Evolutionary conservation across 148 eudicot species (phyloP), one percentile per base, ranked within the genome.

Genomic region (Amaranthus hypochondriacus): DNA sequence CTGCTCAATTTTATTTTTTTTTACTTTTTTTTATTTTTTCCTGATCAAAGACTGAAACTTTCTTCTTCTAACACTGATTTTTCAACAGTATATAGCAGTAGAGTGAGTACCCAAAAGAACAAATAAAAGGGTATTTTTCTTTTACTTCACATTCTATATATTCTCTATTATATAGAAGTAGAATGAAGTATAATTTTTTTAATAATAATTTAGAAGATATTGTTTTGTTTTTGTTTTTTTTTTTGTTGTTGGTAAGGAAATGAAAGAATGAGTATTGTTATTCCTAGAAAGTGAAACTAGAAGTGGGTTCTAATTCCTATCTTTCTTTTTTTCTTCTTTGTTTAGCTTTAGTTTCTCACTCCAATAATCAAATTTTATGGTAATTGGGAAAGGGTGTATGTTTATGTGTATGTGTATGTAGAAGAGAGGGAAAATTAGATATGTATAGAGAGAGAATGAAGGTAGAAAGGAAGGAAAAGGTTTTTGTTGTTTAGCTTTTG

Each of bases 401-500:
- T 10, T 4, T 43, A 6, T 11, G 62, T 18, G 42, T 0, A 13
- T 11, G 18, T 10, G 13, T 43, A 6, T 11, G 48, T 11, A 8
- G 46, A 13, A 46, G 6, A 11, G 47, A 11, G 66, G 47, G 48
- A 56, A 5, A 14, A 39, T 39, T 14, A 56, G 44, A 57, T 6
- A 9, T 2, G 65, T 6, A 9, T 2, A 48, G 62, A 46, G 52
- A 11, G 10, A 59, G 44, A 61, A 48, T 4, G 15, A 47, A 56
- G 73, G 53, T 56, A 39, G 67, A 49, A 62, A 63, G 52, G 39
- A 28, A 47, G 63, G 5, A 42, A 78, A 69, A 69, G 78, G n/a
- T 58, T 71, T 83, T 83, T 77, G 83, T 83, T 80, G 74, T 28
- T 63, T 80, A 77, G 86, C 80, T 66, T 65, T 77, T 83, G 83